phyloP scores from a whole-genome alignment of 805 yeast species.

The Monosporozyma solicola region DNA sequence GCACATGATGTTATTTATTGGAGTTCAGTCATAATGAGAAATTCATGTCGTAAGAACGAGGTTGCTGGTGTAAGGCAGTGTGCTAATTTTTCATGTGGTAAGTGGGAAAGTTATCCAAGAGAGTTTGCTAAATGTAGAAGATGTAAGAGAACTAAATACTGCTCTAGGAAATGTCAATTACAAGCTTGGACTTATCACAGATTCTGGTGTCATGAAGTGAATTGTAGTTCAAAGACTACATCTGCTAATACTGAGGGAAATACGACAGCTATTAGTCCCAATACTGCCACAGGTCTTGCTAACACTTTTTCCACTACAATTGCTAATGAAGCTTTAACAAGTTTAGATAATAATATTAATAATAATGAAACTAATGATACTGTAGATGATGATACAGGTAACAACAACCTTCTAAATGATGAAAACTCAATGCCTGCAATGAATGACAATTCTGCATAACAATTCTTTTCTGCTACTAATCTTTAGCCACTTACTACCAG shows the following conservation, averaged over 20 bases:
- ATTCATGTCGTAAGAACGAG: conserved; percentile 89
- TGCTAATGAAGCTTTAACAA: neutral
- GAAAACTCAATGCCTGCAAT: neutral
- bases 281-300: neutral
- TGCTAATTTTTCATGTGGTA: conserved; percentile 86
- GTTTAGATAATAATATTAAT: neutral
- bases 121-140: conserved; percentile 93
- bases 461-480: neutral
- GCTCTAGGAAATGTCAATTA: conserved; percentile 86
- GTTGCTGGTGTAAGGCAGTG: conserved; percentile 85
- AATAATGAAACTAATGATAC: neutral
- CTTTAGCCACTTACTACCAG: neutral
- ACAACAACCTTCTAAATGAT: neutral
- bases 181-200: conserved; percentile 89
- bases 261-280: conserved; percentile 1
- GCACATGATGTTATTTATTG: conserved; percentile 83
- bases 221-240: conserved; percentile 19
- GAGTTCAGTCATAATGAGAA: conserved; percentile 97
- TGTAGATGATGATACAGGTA: neutral
- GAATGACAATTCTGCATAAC: neutral
- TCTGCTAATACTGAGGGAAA: conserved; percentile 1
- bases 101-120: conserved; percentile 84
- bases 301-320: neutral
- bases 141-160: conserved; percentile 90
- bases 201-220: conserved; percentile 74